Conservation (phyloP, 768 basidiomycete genomes). For the Tulasnella sp. region DNA sequence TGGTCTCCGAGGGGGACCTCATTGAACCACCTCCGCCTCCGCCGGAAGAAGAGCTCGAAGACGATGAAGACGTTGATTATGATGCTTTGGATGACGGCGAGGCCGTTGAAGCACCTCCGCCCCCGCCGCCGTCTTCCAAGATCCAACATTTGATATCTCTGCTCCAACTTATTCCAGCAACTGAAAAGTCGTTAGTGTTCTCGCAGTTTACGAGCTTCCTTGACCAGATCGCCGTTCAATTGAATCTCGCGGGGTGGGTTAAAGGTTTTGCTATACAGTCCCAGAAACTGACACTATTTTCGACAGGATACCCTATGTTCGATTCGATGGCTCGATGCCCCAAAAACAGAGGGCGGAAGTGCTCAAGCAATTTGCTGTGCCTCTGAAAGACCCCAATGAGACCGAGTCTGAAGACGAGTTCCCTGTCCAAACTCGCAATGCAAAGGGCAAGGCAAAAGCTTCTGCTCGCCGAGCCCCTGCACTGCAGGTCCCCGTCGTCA, state of each 20-base stretch:
- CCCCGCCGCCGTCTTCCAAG: constrained; percentile 76
- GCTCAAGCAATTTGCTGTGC: constrained; percentile 55
- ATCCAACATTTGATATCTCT: constrained; percentile 76
- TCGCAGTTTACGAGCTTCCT: constrained; percentile 86
- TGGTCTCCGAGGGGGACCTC: constrained; percentile 51
- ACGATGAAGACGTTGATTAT: constrained; percentile 37
- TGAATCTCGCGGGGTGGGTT: constrained; percentile 34
- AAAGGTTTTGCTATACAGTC: not conserved
- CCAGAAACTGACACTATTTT: not conserved
- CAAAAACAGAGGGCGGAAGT: constrained; percentile 72
- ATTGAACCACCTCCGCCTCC: constrained; percentile 61
- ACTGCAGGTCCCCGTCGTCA: constrained; percentile 54
- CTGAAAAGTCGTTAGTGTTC: constrained; percentile 81
- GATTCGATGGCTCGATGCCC: constrained; percentile 86
- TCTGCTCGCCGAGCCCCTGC: not conserved
- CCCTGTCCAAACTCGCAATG: not conserved
- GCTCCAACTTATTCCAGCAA: constrained; percentile 58
- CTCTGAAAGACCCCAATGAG: constrained; percentile 32
- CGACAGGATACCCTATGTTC: constrained; percentile 64
- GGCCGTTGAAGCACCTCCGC: constrained; percentile 28
- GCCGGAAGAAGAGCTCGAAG: constrained; percentile 41
- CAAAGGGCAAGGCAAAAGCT: constrained; percentile 27
- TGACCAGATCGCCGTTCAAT: constrained; percentile 40
- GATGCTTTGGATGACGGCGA: constrained; percentile 43
- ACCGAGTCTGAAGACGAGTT: constrained; percentile 24